These are phyloP conservation scores for Coffea canephora DNA, from an alignment of 257 asterid species.

Conservation along the genomic window DNA sequence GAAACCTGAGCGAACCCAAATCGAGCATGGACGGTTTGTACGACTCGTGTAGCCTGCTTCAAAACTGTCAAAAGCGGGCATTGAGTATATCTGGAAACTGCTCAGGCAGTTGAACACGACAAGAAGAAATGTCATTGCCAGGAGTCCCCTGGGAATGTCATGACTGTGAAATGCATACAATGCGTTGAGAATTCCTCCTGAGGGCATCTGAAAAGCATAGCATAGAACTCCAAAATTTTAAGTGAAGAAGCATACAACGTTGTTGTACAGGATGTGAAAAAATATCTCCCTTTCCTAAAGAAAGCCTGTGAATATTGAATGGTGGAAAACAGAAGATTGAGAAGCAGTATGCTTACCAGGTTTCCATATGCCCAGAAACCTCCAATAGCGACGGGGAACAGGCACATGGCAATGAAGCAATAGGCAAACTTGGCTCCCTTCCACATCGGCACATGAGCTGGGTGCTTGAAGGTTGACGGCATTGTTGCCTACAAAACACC, in stretches of 20 bases:
- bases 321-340: not conserved
- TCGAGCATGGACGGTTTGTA: slow-evolving; percentile 85
- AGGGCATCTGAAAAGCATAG: slow-evolving; percentile 67
- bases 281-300: not conserved
- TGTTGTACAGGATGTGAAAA: not conserved
- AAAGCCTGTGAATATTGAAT: not conserved
- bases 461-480: slow-evolving; percentile 98
- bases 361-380: slow-evolving; percentile 94
- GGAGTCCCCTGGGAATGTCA: slow-evolving; percentile 79
- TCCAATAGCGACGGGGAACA: slow-evolving; percentile 92
- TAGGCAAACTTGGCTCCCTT: slow-evolving; percentile 94
- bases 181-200: slow-evolving; percentile 84
- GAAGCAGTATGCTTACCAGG: slow-evolving; percentile 55
- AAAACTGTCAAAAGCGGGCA: slow-evolving; percentile 97
- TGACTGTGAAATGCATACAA: slow-evolving; percentile 71
- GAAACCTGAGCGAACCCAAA: slow-evolving; percentile 97
- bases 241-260: not conserved
- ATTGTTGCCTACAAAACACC: slow-evolving; percentile 69
- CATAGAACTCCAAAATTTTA: not conserved
- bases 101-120: slow-evolving; percentile 98
- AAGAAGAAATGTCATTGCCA: slow-evolving; percentile 76
- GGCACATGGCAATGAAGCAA: slow-evolving; percentile 74
- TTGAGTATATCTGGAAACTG: slow-evolving; percentile 96
- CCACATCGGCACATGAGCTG: slow-evolving; percentile 98
- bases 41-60: slow-evolving; percentile 92